Percentiles rank a stretch among this genome's conserved stretches.
These are phyloP conservation scores for Hemileia vastatrix DNA, from an alignment of 1,284 basidiomycete species.

Conservation along the genomic window DNA sequence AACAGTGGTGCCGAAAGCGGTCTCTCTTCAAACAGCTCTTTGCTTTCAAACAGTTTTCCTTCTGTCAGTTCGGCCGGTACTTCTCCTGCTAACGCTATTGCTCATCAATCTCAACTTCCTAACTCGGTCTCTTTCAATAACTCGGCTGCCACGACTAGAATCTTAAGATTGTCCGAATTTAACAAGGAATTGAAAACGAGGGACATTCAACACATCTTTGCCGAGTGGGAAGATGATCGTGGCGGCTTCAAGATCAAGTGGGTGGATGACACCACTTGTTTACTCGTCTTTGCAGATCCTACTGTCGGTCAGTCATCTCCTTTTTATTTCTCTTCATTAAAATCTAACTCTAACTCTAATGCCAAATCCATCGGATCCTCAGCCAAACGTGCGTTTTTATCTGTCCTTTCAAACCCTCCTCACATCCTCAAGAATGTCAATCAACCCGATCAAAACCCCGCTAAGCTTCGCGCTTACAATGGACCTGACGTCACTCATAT, in stretches of 20 bases:
- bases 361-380: slow-evolving; percentile 18
- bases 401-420: slow-evolving; percentile 71
- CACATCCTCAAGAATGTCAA: slow-evolving; percentile 57
- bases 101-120: neutral
- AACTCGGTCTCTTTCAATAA: slow-evolving; percentile 12
- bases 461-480: slow-evolving; percentile 74
- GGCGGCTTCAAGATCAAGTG: slow-evolving; percentile 99
- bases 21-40: slow-evolving; percentile 11
- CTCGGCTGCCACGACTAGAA: slow-evolving; percentile 89
- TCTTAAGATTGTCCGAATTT: slow-evolving; percentile 83
- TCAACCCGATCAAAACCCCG: slow-evolving; percentile 50
- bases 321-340: neutral
- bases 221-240: slow-evolving; percentile 71
- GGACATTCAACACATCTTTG: slow-evolving; percentile 83
- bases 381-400: slow-evolving; percentile 91
- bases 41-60: slow-evolving; percentile 17
- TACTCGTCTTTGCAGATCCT: slow-evolving; percentile 76
- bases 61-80: slow-evolving; percentile 14
- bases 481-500: slow-evolving; percentile 81
- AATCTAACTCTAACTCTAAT: slow-evolving; percentile 19
- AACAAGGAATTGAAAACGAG: slow-evolving; percentile 91
- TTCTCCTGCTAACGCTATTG: slow-evolving; percentile 15
- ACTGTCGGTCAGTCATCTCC: slow-evolving; percentile 46
- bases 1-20: neutral
- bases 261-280: slow-evolving; percentile 89